Percentiles rank a stretch among this genome's conserved stretches.
These are phyloP conservation scores for Suhomyces coccinellae DNA, from an alignment of 1,139 yeast genomes.

Conservation along the genomic window DNA sequence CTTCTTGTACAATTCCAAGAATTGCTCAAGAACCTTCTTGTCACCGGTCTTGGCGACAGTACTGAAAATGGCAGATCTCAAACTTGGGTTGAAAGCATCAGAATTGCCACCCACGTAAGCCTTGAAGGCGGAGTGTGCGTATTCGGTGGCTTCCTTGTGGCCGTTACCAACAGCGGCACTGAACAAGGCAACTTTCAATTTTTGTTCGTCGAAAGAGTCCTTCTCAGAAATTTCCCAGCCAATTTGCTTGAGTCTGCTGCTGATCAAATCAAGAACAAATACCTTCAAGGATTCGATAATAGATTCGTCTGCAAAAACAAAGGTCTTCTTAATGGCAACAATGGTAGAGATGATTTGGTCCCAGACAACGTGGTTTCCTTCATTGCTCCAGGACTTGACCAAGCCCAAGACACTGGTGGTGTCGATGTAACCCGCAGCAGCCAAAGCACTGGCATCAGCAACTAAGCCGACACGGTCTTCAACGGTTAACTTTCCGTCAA, in stretches of 20 bases:
- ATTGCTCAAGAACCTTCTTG: constrained; percentile 59
- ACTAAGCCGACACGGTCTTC: constrained; percentile 87
- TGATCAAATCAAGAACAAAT: constrained; percentile 61
- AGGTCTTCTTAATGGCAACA: constrained; percentile 60
- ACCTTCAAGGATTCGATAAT: constrained; percentile 56
- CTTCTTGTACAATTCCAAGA: constrained; percentile 62
- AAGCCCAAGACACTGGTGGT: constrained; percentile 66
- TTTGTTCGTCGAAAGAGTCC: constrained; percentile 72
- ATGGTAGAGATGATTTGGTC: constrained; percentile 60
- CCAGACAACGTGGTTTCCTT: constrained; percentile 77
- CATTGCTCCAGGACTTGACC: constrained; percentile 67
- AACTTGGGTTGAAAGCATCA: constrained; percentile 73
- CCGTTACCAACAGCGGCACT: constrained; percentile 64
- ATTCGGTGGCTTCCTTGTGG: constrained; percentile 54
- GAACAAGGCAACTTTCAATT: constrained; percentile 73
- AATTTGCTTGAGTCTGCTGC: constrained; percentile 54
- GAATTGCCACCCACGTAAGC: constrained; percentile 61
- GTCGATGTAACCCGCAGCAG: constrained; percentile 70
- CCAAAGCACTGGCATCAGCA: constrained; percentile 75
- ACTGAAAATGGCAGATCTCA: constrained; percentile 69
- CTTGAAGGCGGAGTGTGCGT: constrained; percentile 57
- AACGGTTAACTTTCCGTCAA: constrained; percentile 63
- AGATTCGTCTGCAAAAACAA: constrained; percentile 65
- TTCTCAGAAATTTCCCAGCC: constrained; percentile 68
- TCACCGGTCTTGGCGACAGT: constrained; percentile 71